phyloP scores from a whole-genome alignment of 2,329 filamentous ascomycete species.

The Colletotrichum magnum region DNA sequence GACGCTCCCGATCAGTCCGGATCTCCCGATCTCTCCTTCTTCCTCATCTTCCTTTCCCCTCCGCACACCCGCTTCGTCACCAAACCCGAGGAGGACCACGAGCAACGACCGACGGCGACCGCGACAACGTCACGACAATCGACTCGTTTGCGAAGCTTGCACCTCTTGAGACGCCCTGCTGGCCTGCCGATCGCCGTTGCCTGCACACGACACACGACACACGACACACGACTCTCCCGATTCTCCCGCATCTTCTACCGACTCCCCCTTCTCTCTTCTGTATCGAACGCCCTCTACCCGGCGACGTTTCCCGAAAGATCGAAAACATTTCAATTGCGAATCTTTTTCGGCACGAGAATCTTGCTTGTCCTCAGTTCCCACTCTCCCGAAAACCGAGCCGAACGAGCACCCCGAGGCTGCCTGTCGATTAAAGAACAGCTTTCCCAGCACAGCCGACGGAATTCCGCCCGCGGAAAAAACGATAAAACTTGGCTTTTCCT shows the following conservation, averaged over 20 bases:
- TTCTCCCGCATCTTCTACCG: neutral
- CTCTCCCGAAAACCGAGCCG: slow-evolving; percentile 14
- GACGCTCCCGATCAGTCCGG: slow-evolving; percentile 1
- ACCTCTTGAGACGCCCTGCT: too few species aligned
- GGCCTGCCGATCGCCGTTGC: neutral
- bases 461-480: slow-evolving; percentile 6
- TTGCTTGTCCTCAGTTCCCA: slow-evolving; percentile 15
- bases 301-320: slow-evolving; percentile 2
- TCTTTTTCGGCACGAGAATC: slow-evolving; percentile 32
- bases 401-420: slow-evolving; percentile 1
- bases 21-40: slow-evolving; percentile 5
- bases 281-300: neutral
- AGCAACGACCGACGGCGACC: slow-evolving; percentile 2
- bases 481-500: slow-evolving; percentile 10
- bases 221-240: neutral
- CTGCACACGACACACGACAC: neutral
- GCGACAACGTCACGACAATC: neutral
- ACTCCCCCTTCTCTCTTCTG: neutral
- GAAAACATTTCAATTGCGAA: neutral
- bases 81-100: slow-evolving; percentile 16
- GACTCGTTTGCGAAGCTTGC: too few species aligned
- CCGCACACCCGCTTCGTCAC: slow-evolving; percentile 31
- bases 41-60: neutral
- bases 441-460: slow-evolving; percentile 3
- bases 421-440: neutral